Evolutionary conservation across 2,329 filamentous ascomycete species (phyloP), one percentile per base, ranked within the genome.

Genomic region (Microdochium paspali): DNA sequence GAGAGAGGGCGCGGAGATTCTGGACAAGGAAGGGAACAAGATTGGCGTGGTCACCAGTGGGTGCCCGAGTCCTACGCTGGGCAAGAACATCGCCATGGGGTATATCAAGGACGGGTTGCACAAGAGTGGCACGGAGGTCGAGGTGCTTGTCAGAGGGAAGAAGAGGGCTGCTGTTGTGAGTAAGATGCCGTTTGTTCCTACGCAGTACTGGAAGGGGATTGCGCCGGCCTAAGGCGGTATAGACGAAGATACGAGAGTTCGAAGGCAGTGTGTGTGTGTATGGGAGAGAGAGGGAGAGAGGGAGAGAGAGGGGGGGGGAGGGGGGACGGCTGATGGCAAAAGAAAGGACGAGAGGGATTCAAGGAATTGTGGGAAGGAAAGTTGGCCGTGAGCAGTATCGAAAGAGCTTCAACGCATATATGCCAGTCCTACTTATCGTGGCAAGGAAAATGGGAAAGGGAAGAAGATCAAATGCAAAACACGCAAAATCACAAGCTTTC

Each of bases 21-120:
- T 90, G 26, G 72, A 76, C 56, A 54, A 53, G 47, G 74, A 79
- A 5, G 81, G 80, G 26, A 68, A 84, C 56, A 78, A 79, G 56
- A 76, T 97, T 47, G 93, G 93, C 13, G 76, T 73, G 30, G 75
- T 98, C 52, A 98, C 93, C 4, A 95, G 88, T 56, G 93, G 93
- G 15, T 87, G 89, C 54, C 93, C 93, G 0, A 90, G 85, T 61
- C 93, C 93, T 2, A 87, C 85, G 0, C 70, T 96, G 44, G 83
- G 84, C 53, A 85, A 85, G 72, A 96, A 97, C 66, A 91, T 98
- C 52, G 90, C 91, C 48, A 98, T 98, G 93, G 93, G 84, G 0
- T 95, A 95, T 62, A 74, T 96, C 61, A 80, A 82, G 66, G 82
- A 87, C 53, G 88, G 88, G 0, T 69, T 84, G 62, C 88, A 95